These are phyloP conservation scores for Infundibulicybe gibba DNA, from an alignment of 768 basidiomycete species.

Conservation along the genomic window DNA sequence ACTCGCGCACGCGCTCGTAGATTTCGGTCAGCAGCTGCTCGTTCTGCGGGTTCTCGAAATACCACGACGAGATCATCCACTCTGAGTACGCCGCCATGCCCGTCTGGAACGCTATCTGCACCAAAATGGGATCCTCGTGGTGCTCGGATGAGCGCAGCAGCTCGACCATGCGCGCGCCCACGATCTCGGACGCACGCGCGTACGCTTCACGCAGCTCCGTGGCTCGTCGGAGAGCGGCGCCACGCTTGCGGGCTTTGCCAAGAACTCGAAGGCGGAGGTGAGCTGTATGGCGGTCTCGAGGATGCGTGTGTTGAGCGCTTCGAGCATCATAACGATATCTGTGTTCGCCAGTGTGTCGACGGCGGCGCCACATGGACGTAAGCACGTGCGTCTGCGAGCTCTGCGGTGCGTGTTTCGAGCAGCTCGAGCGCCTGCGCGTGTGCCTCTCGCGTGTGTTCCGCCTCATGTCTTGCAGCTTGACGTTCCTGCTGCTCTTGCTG, in stretches of 20 bases:
- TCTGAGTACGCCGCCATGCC: slow-evolving; percentile 42
- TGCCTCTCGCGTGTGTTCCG: slow-evolving; percentile 1
- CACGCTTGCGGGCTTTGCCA: slow-evolving; percentile 1
- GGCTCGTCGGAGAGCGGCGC: slow-evolving; percentile 6
- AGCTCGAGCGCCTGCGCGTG: slow-evolving; percentile 12
- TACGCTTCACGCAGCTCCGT: slow-evolving; percentile 18
- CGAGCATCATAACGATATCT: slow-evolving; percentile 40
- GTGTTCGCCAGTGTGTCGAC: slow-evolving; percentile 38
- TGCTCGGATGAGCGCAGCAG: slow-evolving; percentile 34
- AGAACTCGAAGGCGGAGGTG: slow-evolving; percentile 35
- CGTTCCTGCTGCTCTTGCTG: slow-evolving; percentile 5
- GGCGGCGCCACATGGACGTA: slow-evolving; percentile 24
- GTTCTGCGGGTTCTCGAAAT: slow-evolving; percentile 44
- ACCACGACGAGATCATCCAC: slow-evolving; percentile 50
- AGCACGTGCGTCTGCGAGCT: slow-evolving; percentile 41
- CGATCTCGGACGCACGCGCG: slow-evolving; percentile 22
- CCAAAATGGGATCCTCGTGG: slow-evolving; percentile 33
- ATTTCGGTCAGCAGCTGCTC: slow-evolving; percentile 36
- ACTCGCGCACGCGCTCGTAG: slow-evolving; percentile 28
- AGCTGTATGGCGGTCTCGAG: slow-evolving; percentile 44
- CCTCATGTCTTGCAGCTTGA: slow-evolving; percentile 5
- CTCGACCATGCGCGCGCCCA: slow-evolving; percentile 32
- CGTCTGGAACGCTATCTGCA: slow-evolving; percentile 43
- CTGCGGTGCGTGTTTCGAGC: slow-evolving; percentile 17
- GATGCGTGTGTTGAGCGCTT: slow-evolving; percentile 43